A percentile compares a stretch with the other conserved stretches of the same genome.
These are phyloP conservation scores for Lichtheimia ornata DNA, from an alignment of 371 early-diverging fungal species.

Conservation along the genomic window DNA sequence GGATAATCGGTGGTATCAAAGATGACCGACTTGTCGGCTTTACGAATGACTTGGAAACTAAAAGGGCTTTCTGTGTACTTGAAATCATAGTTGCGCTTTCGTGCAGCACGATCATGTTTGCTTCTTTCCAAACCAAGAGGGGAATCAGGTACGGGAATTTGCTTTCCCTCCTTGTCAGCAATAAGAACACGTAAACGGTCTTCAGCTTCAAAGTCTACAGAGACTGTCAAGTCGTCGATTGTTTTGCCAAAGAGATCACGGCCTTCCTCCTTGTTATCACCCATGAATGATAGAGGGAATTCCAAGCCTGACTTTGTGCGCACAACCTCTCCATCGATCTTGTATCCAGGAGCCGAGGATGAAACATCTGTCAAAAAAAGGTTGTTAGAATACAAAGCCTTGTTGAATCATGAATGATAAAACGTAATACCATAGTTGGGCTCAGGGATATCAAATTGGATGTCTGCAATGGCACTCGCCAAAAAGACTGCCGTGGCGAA, in stretches of 20 bases:
- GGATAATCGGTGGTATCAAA: constrained; percentile 64
- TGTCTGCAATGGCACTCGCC: too few species aligned
- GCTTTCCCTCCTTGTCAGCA: constrained; percentile 45
- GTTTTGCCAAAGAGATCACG: constrained; percentile 44
- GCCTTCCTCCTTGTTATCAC: constrained; percentile 1
- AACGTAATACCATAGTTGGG: background rate
- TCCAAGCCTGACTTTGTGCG: constrained; percentile 33
- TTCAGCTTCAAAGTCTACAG: constrained; percentile 53
- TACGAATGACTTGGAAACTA: constrained; percentile 58
- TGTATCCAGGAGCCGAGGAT: constrained; percentile 32
- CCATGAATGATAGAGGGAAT: constrained; percentile 22
- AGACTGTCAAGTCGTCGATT: constrained; percentile 36
- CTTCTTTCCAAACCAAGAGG: constrained; percentile 42
- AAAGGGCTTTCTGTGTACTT: constrained; percentile 51
- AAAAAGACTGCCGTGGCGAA: too few species aligned
- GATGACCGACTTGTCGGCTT: constrained; percentile 41
- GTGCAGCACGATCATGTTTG: constrained; percentile 9
- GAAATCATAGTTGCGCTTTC: constrained; percentile 45
- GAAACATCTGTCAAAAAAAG: constrained; percentile 12
- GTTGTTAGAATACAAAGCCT: background rate
- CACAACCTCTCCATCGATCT: constrained; percentile 25
- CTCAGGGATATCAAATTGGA: background rate
- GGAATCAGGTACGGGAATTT: constrained; percentile 56
- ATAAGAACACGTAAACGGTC: constrained; percentile 57
- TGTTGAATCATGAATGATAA: background rate